Evolutionary conservation across 2,329 filamentous ascomycete genomes (phyloP).

Genomic region (Myriosclerotinia curreyana): DNA sequence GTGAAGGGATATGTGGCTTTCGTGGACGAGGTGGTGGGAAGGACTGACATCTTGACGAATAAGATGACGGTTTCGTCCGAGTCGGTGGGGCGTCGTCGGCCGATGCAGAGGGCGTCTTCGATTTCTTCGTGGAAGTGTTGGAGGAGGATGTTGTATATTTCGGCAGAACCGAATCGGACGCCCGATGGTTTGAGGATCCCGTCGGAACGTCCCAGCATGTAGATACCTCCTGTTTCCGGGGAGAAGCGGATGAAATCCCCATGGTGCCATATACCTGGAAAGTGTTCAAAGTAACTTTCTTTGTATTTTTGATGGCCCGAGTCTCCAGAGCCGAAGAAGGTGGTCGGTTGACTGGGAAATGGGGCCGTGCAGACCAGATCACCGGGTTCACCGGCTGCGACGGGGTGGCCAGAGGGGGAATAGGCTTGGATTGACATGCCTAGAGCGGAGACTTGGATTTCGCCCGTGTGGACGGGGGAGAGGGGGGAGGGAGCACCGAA

Average conservation of each 20-base stretch:
- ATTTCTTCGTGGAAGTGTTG: slow-evolving; percentile 76
- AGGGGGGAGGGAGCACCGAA: slow-evolving; percentile 83
- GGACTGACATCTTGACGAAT: slow-evolving; percentile 71
- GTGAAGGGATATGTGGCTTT: no score
- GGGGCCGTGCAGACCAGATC: slow-evolving; percentile 84
- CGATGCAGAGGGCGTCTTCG: slow-evolving; percentile 85
- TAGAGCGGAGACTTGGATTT: slow-evolving; percentile 74
- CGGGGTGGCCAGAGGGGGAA: slow-evolving; percentile 45
- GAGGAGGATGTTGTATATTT: slow-evolving; percentile 94
- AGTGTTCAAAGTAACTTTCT: slow-evolving; percentile 84
- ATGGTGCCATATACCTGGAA: slow-evolving; percentile 80
- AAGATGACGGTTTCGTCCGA: slow-evolving; percentile 59
- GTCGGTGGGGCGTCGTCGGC: slow-evolving; percentile 55
- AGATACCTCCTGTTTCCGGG: slow-evolving; percentile 67
- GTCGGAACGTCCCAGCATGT: slow-evolving; percentile 91
- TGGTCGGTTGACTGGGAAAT: slow-evolving; percentile 87
- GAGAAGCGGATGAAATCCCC: slow-evolving; percentile 83
- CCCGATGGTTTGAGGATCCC: slow-evolving; percentile 90
- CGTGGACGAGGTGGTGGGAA: no score
- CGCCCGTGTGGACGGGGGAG: slow-evolving; percentile 67
- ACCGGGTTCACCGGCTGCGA: slow-evolving; percentile 63
- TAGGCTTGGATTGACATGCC: slow-evolving; percentile 72
- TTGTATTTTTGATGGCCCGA: slow-evolving; percentile 70
- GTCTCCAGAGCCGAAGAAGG: slow-evolving; percentile 67
- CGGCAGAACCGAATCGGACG: slow-evolving; percentile 86